Conservation (phyloP, 1,284 basidiomycete species). For the Trichosporon sp. region DNA sequence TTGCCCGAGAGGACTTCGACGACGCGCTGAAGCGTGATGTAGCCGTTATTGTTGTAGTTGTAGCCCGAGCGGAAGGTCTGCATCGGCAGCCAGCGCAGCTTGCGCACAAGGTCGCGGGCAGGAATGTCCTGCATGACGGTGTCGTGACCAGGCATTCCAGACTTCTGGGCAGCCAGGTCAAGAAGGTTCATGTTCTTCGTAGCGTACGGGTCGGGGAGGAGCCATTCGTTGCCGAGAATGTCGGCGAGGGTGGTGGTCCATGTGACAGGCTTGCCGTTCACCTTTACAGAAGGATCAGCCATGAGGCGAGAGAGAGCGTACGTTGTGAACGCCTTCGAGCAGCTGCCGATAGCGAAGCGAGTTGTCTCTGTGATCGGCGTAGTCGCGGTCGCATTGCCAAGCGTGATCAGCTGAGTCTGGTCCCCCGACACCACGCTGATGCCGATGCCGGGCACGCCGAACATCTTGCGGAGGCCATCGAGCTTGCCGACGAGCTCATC, state of each 20-base stretch:
- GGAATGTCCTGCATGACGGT: not conserved
- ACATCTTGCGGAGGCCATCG: not conserved
- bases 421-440: not conserved
- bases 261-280: slow-evolving; percentile 24
- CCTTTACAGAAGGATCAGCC: not conserved
- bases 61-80: slow-evolving; percentile 29
- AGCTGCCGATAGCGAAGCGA: not conserved
- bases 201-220: slow-evolving; percentile 46
- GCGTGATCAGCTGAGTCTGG: not conserved
- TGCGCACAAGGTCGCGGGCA: slow-evolving; percentile 13
- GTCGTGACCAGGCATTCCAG: slow-evolving; percentile 35
- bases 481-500: not conserved
- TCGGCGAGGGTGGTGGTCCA: slow-evolving; percentile 50
- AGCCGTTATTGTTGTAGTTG: slow-evolving; percentile 40
- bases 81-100: slow-evolving; percentile 28
- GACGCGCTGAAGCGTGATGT: slow-evolving; percentile 23
- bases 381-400: not conserved
- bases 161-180: slow-evolving; percentile 42
- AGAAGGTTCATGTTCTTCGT: slow-evolving; percentile 44
- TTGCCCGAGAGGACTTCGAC: slow-evolving; percentile 25
- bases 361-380: not conserved
- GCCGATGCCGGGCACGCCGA: not conserved
- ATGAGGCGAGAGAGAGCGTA: not conserved
- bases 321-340: not conserved
- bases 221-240: slow-evolving; percentile 48